Base-by-base conservation (phyloP, 1,139 yeast genomes). In the Magnusiomyces tetraspermus region DNA sequence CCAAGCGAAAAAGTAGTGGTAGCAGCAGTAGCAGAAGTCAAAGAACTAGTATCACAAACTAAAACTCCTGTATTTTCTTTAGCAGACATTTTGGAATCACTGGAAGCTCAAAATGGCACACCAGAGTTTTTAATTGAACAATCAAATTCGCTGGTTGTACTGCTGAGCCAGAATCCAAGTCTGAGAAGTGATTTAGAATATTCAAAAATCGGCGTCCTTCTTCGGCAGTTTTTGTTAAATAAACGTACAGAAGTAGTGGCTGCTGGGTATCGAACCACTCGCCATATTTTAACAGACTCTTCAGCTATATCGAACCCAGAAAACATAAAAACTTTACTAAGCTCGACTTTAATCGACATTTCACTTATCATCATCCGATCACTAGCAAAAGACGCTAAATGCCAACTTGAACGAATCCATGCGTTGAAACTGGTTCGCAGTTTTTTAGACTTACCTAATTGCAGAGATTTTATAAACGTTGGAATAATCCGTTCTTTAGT, bases 401-500 rank as follows among this genome's bases (percentile, higher is more conserved):
- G 72, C 46, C 73, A 79, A 30, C 67, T 79, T 2, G 97, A 90
- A 62, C 77, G 92, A 57, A 82, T 82, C 47, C 90, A 90, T 62
- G 95, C 96, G 0, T 62, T 92, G 40, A 85, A 83, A 61, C 71
- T 90, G 31, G 68, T 88, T 0, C 73, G 97, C 36, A 71, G 76
- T 46, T 80, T 85, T 56, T 63, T 85, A 11, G 80, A 76, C 43
- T 72, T 80, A 1, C 79, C 78, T 1, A 74, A 71, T 38, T 90
- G 90, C 0, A 69, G 76, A 2, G 71, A 74, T 28, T 76, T 77
- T 57, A 64, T 89, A 13, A 77, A 84, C 1, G 72, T 78, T 36
- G 88, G 95, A 0, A 76, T 86, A 2, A 72, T 86, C 1, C 80
- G 89, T 54, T 82, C 95, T 1, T 61, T 92, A 4, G 80, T 87